Evolutionary conservation across 306 rosid genomes (phyloP), one percentile per base, ranked within the genome.

Genomic region (Lathyrus aphaca): DNA sequence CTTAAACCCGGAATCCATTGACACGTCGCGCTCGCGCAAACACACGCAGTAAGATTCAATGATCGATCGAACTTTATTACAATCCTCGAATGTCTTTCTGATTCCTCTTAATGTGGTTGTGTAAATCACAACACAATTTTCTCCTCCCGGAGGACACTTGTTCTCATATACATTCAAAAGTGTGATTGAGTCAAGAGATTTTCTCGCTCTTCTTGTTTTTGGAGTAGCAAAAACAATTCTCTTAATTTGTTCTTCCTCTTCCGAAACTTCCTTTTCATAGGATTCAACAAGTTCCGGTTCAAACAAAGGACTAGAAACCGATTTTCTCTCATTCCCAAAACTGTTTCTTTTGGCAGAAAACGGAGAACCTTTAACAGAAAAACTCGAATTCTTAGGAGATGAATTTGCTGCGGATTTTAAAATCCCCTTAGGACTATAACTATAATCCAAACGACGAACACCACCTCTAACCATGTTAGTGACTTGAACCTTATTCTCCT

Each of bases 1-100:
- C 73, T 80, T 89, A n/a, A 87, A 82, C 32, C 97, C 99, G 0
- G 91, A 86, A 83, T 95, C 96, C 99, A 95, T 95, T 0, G 99
- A 95, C 44, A 91, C 80, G 12, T 95, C 99, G 11, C 97, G 83
- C 87, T 95, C 99, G 0, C 79, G 16, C 67, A 82, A 50, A 0
- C 72, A 86, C 49, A 95, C 79, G 2, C 78, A 72, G n/a, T 88
- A 74, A 0, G 97, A 95, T 44, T 89, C 97, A 0, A 91, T 11
- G 4, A 87, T 81, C 2, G 92, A 64, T 48, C 97, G 66, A 30
- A 91, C 97, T 18, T 68, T 83, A 55, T 87, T 95, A 82, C 97
- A 91, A 27, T 91, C 96, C 75, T 95, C 99, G 12, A 83, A 95
- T 0, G 99, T 91, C 69, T 89, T 91, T 69, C 99, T 84, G 35